Conservation (phyloP, 2,329 filamentous ascomycete genomes). For the Pseudomassariella vexata region DNA sequence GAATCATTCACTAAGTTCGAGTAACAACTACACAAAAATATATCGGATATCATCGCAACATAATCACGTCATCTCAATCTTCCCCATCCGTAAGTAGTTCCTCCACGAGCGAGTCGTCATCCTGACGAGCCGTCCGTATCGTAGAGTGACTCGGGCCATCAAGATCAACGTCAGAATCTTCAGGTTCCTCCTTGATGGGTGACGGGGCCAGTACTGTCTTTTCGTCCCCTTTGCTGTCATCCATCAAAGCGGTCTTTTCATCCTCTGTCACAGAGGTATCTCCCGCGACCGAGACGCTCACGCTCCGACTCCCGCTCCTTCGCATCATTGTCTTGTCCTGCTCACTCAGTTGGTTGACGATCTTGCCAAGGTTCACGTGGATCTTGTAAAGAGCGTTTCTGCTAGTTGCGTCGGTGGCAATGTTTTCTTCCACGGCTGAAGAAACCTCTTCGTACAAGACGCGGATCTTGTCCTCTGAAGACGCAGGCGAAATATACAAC, state of each 20-base stretch:
- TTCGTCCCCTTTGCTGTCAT: slow-evolving; percentile 23
- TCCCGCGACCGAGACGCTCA: slow-evolving; percentile 37
- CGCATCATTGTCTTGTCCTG: slow-evolving; percentile 11
- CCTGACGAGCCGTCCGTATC: slow-evolving; percentile 14
- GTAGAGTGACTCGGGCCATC: slow-evolving; percentile 16
- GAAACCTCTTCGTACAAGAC: slow-evolving; percentile 52
- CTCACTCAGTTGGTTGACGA: slow-evolving; percentile 48
- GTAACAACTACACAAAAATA: too few relatives aligned
- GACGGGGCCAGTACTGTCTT: slow-evolving; percentile 34
- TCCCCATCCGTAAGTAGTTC: slow-evolving; percentile 6
- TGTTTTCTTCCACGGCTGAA: slow-evolving; percentile 56
- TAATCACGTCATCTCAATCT: slow-evolving; percentile 2
- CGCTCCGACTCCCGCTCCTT: slow-evolving; percentile 30
- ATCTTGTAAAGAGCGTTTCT: slow-evolving; percentile 64
- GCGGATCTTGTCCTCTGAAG: slow-evolving; percentile 51
- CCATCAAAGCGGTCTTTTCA: slow-evolving; percentile 17
- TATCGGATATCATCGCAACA: too few relatives aligned
- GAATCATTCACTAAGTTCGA: too few relatives aligned
- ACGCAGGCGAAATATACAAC: slow-evolving; percentile 68
- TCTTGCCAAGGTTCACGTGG: slow-evolving; percentile 61
- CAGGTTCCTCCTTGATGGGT: slow-evolving; percentile 43
- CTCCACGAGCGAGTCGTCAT: slow-evolving; percentile 25
- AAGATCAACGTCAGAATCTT: slow-evolving; percentile 22
- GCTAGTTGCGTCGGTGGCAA: slow-evolving; percentile 54
- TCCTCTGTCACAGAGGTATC: slow-evolving; percentile 32